These are phyloP conservation scores for Sesbania bispinosa DNA, from an alignment of 306 rosid species.

Conservation along the genomic window DNA sequence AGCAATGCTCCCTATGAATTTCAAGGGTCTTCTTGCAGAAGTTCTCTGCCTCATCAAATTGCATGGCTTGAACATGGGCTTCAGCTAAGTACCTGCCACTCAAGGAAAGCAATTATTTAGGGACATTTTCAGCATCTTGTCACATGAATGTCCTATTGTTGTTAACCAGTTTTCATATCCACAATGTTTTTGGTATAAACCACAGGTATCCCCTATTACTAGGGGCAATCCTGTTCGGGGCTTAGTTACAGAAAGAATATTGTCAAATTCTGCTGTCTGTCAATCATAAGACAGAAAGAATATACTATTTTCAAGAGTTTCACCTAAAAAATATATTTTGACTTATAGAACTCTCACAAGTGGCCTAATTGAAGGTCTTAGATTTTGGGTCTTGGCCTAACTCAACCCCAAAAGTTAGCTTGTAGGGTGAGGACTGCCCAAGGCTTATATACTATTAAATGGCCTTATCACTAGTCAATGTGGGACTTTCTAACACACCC, in stretches of 20 bases:
- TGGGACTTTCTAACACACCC: too few relatives aligned
- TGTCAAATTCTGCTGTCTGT: neutral
- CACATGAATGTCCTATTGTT: constrained; percentile 13
- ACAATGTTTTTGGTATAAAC: too few relatives aligned
- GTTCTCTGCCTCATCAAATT: constrained; percentile 77
- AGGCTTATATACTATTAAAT: too few relatives aligned
- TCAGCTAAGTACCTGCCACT: constrained; percentile 80
- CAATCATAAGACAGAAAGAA: neutral
- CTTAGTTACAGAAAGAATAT: too few relatives aligned
- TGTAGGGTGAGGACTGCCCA: too few relatives aligned
- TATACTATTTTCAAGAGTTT: constrained; percentile 6
- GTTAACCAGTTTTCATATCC: neutral
- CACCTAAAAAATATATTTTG: neutral
- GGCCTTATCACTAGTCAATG: too few relatives aligned
- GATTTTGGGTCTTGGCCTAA: too few relatives aligned
- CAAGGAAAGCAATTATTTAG: constrained; percentile 17
- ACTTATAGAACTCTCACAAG: neutral
- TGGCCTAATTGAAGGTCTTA: neutral
- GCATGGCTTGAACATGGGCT: constrained; percentile 94
- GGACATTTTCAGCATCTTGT: neutral
- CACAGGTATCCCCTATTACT: too few relatives aligned
- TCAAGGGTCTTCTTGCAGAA: constrained; percentile 71
- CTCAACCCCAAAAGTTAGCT: too few relatives aligned
- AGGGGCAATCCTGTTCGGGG: too few relatives aligned
- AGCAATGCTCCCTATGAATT: constrained; percentile 58